These are phyloP conservation scores for Dittrichia graveolens DNA, from an alignment of 129 eudicot species.

Conservation along the genomic window DNA sequence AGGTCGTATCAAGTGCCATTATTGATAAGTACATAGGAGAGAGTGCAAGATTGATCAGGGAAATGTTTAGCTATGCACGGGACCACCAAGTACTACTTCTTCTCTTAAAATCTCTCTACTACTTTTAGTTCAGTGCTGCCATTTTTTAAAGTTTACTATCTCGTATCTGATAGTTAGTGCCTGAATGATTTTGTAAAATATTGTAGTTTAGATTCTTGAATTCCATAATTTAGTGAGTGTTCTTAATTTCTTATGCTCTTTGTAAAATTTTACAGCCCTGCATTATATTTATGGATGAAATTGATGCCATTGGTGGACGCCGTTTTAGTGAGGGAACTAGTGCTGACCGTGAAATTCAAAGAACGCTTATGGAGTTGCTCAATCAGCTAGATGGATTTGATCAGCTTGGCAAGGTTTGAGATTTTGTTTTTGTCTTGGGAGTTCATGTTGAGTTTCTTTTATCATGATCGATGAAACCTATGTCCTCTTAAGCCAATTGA, in stretches of 20 bases:
- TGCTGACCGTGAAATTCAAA: conserved; percentile 98
- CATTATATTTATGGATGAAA: conserved; percentile 43
- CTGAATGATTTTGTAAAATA: too few species aligned
- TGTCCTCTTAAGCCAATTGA: neutral
- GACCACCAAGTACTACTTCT: conserved; percentile 83
- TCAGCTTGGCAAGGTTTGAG: conserved; percentile 89
- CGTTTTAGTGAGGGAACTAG: conserved; percentile 99
- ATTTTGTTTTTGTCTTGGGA: neutral
- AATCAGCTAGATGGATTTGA: conserved; percentile 98
- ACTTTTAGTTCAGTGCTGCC: neutral
- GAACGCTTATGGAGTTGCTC: conserved; percentile 96
- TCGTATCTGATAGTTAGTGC: too few species aligned
- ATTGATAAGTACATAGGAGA: conserved; percentile 97
- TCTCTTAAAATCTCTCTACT: conserved; percentile 13
- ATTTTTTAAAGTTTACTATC: neutral
- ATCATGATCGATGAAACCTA: neutral
- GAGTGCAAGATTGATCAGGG: conserved; percentile 96
- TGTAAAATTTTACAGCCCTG: conserved; percentile 15
- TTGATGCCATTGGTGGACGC: conserved; percentile 97
- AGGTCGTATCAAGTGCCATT: conserved; percentile 97
- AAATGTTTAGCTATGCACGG: conserved; percentile 96
- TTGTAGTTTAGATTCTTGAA: too few species aligned
- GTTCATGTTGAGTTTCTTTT: neutral
- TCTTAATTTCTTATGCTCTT: conserved; percentile 9
- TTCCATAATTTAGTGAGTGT: neutral